These are phyloP conservation scores for Globisporangium takayamanum DNA, from an alignment of 352 stramenopile species.

Conservation along the genomic window DNA sequence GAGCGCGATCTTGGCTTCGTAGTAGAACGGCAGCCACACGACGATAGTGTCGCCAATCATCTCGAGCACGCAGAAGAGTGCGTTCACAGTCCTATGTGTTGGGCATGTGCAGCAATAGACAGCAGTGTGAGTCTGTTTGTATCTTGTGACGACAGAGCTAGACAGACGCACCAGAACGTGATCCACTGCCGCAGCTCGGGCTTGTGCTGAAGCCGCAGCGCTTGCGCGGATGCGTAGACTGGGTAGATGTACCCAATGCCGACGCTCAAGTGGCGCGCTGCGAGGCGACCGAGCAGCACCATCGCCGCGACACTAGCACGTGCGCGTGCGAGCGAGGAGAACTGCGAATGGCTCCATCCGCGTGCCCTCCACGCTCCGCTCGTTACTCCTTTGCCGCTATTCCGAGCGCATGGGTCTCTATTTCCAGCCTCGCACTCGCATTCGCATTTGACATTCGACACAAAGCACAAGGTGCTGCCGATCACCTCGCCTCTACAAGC, in stretches of 20 bases:
- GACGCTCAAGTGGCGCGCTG: constrained; percentile 42
- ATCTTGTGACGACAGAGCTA: neutral
- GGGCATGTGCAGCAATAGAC: constrained; percentile 3
- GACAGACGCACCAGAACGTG: constrained; percentile 40
- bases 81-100: constrained; percentile 37
- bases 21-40: constrained; percentile 65
- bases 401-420: too few species aligned
- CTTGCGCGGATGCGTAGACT: constrained; percentile 51
- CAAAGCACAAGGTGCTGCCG: too few species aligned
- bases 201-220: constrained; percentile 30
- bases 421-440: too few species aligned
- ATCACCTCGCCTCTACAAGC: too few species aligned
- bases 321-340: neutral
- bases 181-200: constrained; percentile 58
- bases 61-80: constrained; percentile 51
- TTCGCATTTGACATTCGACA: too few species aligned
- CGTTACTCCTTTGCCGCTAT: too few species aligned
- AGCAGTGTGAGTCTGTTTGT: neutral
- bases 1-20: constrained; percentile 60
- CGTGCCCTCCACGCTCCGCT: too few species aligned
- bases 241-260: constrained; percentile 55
- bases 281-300: constrained; percentile 48
- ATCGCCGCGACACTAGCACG: constrained; percentile 12
- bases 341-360: neutral
- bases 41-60: constrained; percentile 51